Conservation (phyloP, 2,329 filamentous ascomycete genomes). For the Xylaria sp. region DNA sequence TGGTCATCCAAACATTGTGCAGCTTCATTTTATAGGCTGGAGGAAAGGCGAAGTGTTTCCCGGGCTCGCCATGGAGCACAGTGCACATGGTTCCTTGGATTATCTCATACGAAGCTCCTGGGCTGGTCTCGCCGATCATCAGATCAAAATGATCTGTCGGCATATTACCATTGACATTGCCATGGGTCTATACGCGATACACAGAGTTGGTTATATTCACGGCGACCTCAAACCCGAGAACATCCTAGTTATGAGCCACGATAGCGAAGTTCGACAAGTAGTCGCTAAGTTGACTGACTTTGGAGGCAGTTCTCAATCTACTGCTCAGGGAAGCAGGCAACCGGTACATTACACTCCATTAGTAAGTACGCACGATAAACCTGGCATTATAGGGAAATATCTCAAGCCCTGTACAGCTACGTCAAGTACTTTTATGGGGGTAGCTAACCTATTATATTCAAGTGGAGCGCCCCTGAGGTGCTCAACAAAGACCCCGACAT, state of each 20-base stretch:
- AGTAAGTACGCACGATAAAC: conserved; percentile 1
- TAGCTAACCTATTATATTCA: background rate
- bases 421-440: background rate
- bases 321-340: background rate
- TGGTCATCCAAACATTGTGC: conserved; percentile 26
- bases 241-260: conserved; percentile 26
- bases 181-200: conserved; percentile 28
- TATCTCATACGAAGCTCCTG: conserved; percentile 19
- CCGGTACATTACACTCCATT: conserved; percentile 27
- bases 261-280: conserved; percentile 2
- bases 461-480: conserved; percentile 32
- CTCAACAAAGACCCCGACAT: conserved; percentile 29
- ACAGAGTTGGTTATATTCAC: conserved; percentile 23
- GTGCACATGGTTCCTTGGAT: conserved; percentile 23
- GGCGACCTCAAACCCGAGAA: conserved; percentile 32
- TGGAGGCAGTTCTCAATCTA: conserved; percentile 20
- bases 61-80: conserved; percentile 21
- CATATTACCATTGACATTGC: conserved; percentile 32
- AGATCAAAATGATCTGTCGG: background rate
- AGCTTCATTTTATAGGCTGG: conserved; percentile 28
- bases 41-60: conserved; percentile 21
- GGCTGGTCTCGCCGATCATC: background rate
- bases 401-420: background rate
- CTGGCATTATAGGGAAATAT: background rate
- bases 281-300: conserved; percentile 31